These are phyloP conservation scores for Entomortierella lignicola DNA, from an alignment of 192 early-diverging fungal genomes.

Conservation along the genomic window DNA sequence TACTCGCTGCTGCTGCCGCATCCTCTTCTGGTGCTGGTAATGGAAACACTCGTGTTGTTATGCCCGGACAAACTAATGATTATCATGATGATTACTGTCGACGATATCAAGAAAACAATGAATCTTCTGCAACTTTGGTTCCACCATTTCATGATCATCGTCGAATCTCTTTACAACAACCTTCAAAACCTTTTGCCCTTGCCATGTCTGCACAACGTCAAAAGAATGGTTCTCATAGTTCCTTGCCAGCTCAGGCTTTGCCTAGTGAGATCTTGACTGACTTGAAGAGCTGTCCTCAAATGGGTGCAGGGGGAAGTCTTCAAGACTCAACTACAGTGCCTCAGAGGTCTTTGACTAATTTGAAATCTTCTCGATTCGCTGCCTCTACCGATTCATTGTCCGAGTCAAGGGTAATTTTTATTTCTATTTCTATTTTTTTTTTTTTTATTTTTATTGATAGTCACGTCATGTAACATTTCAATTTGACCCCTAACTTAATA, in stretches of 20 bases:
- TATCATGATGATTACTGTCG: not conserved
- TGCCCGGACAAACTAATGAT: not conserved
- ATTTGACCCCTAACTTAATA: too few relatives aligned
- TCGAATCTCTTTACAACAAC: not conserved
- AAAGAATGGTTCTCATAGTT: not conserved
- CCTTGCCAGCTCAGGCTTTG: not conserved
- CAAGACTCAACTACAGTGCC: not conserved
- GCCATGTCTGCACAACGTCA: not conserved
- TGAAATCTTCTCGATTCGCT: not conserved
- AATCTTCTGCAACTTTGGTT: not conserved
- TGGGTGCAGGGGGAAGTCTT: not conserved
- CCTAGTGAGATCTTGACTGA: not conserved
- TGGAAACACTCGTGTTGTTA: not conserved
- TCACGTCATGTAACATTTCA: too few relatives aligned
- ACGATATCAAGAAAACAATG: not conserved
- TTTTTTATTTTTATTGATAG: not conserved
- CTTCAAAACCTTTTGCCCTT: not conserved
- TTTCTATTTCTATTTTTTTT: slow-evolving; percentile 1
- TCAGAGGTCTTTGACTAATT: not conserved
- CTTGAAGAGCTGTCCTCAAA: slow-evolving; percentile 1
- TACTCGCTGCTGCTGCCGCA: not conserved
- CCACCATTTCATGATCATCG: not conserved
- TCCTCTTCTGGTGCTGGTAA: too few relatives aligned
- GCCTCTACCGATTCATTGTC: not conserved
- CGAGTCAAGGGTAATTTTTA: slow-evolving; percentile 7